A percentile compares a stretch with the other conserved stretches of the same genome.
Conservation (phyloP, 306 rosid species). For the Clitoria ternatea region DNA sequence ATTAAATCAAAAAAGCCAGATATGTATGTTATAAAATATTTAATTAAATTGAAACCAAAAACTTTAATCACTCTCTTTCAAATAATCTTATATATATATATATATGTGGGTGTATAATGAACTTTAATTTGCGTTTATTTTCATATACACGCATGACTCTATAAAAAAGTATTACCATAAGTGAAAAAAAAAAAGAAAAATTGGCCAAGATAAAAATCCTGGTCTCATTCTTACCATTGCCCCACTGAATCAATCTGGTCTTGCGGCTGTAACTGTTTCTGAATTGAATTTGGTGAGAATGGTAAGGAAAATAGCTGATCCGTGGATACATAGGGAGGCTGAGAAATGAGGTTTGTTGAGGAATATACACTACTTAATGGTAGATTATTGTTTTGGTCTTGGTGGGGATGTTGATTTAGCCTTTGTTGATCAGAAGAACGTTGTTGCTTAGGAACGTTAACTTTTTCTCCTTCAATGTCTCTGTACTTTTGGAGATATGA, state of each 20-base stretch:
- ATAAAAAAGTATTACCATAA: neutral
- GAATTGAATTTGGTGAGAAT: slow-evolving; percentile 48
- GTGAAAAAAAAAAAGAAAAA: neutral
- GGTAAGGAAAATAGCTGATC: slow-evolving; percentile 50
- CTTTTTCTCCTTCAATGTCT: slow-evolving; percentile 58
- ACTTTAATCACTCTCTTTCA: neutral
- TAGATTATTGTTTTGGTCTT: slow-evolving; percentile 23
- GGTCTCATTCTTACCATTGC: slow-evolving; percentile 28
- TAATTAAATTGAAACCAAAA: neutral
- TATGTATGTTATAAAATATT: neutral
- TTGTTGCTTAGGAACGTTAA: slow-evolving; percentile 53
- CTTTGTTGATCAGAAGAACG: slow-evolving; percentile 26
- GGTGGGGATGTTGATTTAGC: slow-evolving; percentile 20
- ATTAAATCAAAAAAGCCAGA: neutral
- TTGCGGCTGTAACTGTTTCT: slow-evolving; percentile 49
- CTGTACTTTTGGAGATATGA: slow-evolving; percentile 55
- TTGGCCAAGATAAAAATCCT: neutral
- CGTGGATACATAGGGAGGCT: slow-evolving; percentile 32
- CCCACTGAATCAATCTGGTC: slow-evolving; percentile 45
- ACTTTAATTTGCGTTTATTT: slow-evolving; percentile 12
- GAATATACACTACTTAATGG: slow-evolving; percentile 37
- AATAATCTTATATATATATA: neutral
- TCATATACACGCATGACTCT: neutral
- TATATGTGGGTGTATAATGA: neutral
- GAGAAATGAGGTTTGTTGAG: slow-evolving; percentile 34